Percentiles rank a stretch among this genome's conserved stretches.
Conservation (phyloP, 2,329 filamentous ascomycete species). For the Sporothrix phasma region DNA sequence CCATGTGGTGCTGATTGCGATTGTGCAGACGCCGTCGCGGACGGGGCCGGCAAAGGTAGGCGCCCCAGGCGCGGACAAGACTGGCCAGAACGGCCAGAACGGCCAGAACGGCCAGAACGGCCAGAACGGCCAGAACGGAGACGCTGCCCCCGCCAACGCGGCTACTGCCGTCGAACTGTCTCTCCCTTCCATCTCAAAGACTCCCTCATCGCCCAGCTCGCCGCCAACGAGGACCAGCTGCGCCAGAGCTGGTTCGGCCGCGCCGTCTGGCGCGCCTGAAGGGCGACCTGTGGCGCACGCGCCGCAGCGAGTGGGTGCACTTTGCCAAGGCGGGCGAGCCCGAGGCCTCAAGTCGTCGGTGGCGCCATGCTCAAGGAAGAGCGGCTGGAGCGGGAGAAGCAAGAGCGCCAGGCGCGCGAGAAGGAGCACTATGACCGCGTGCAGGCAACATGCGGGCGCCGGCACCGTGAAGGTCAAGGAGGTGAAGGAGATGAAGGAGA, state of each 20-base stretch:
- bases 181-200: conserved; percentile 51
- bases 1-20: conserved; percentile 40
- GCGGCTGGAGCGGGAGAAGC: background rate
- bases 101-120: too few species aligned
- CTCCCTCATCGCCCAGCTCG: conserved; percentile 40
- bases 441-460: background rate
- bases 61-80: too few species aligned
- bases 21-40: conserved; percentile 41
- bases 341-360: conserved; percentile 27
- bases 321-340: conserved; percentile 45
- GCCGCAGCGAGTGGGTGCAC: conserved; percentile 43
- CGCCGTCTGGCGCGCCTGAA: conserved; percentile 48
- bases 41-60: background rate
- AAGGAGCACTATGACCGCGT: background rate
- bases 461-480: background rate
- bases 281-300: conserved; percentile 47
- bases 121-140: too few species aligned
- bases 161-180: conserved; percentile 30
- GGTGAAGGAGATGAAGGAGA: background rate
- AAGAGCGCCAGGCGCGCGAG: background rate
- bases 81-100: too few species aligned
- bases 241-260: conserved; percentile 45
- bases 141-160: background rate
- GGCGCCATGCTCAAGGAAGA: conserved; percentile 24
- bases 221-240: conserved; percentile 38